phyloP scores from a whole-genome alignment of 768 basidiomycete species.

The Nidularia sp. region DNA sequence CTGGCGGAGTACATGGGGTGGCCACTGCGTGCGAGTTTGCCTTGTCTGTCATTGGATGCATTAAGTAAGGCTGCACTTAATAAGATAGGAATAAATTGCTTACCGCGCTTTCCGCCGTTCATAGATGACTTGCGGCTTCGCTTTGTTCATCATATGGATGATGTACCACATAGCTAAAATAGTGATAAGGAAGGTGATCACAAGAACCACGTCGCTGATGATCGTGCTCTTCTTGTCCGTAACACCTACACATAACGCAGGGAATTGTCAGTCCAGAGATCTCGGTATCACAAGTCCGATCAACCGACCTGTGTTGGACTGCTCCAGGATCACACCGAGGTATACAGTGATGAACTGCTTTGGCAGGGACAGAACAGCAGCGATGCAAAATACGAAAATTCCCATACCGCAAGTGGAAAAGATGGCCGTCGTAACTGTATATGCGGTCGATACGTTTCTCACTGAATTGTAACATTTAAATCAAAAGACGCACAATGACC shows the following conservation, averaged over 20 bases:
- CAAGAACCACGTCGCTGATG: slow-evolving; percentile 67
- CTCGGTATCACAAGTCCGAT: no score
- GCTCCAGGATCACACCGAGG: slow-evolving; percentile 75
- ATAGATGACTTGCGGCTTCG: slow-evolving; percentile 66
- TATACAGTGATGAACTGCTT: slow-evolving; percentile 94
- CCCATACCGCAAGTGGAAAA: slow-evolving; percentile 89
- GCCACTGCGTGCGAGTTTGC: slow-evolving; percentile 31
- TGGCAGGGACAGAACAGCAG: slow-evolving; percentile 79
- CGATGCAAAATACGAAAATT: slow-evolving; percentile 71
- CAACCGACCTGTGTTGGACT: slow-evolving; percentile 30
- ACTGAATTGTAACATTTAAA: background rate
- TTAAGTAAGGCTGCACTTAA: background rate
- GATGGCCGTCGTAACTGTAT: slow-evolving; percentile 77
- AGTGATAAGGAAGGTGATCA: slow-evolving; percentile 67
- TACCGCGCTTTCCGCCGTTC: slow-evolving; percentile 69
- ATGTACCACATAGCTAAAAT: slow-evolving; percentile 84
- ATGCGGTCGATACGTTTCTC: slow-evolving; percentile 4
- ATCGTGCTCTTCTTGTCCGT: slow-evolving; percentile 49
- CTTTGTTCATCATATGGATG: slow-evolving; percentile 61
- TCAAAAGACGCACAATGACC: slow-evolving; percentile 62
- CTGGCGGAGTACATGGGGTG: background rate
- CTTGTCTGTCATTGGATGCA: slow-evolving; percentile 37
- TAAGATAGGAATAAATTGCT: slow-evolving; percentile 5
- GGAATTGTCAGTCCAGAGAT: background rate
- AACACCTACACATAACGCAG: slow-evolving; percentile 16